phyloP scores from a whole-genome alignment of 495 filamentous ascomycete genomes.

The Penicillium nucicola region DNA sequence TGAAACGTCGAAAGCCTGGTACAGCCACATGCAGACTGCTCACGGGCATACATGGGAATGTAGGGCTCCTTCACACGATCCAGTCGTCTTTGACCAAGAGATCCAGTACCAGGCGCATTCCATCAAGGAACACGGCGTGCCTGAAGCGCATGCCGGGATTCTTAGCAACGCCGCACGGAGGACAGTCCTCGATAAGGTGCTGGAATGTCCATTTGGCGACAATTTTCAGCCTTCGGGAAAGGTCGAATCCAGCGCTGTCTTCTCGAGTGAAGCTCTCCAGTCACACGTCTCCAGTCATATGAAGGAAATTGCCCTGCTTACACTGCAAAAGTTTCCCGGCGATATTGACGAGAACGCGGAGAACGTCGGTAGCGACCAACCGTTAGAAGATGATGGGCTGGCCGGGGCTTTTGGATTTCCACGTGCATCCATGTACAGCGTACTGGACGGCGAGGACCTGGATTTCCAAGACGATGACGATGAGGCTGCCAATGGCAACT shows the following conservation, averaged over 20 bases:
- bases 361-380: slow-evolving; percentile 26
- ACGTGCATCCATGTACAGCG: slow-evolving; percentile 32
- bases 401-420: background rate
- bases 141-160: slow-evolving; percentile 20
- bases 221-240: slow-evolving; percentile 25
- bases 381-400: slow-evolving; percentile 23
- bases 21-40: slow-evolving; percentile 30
- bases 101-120: slow-evolving; percentile 28
- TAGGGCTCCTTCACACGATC: slow-evolving; percentile 30
- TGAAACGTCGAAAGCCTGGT: slow-evolving; percentile 32
- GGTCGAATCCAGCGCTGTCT: slow-evolving; percentile 19
- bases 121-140: slow-evolving; percentile 26
- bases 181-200: slow-evolving; percentile 20
- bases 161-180: slow-evolving; percentile 29
- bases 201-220: slow-evolving; percentile 31
- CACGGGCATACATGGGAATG: slow-evolving; percentile 33
- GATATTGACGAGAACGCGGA: slow-evolving; percentile 22
- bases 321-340: slow-evolving; percentile 30
- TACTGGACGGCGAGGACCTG: slow-evolving; percentile 26
- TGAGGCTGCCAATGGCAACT: slow-evolving; percentile 5
- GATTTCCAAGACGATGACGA: slow-evolving; percentile 24
- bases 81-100: slow-evolving; percentile 25
- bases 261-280: slow-evolving; percentile 30
- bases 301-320: slow-evolving; percentile 32
- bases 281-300: slow-evolving; percentile 31